phyloP scores from a whole-genome alignment of 129 eudicot species.

The Calendula officinalis region DNA sequence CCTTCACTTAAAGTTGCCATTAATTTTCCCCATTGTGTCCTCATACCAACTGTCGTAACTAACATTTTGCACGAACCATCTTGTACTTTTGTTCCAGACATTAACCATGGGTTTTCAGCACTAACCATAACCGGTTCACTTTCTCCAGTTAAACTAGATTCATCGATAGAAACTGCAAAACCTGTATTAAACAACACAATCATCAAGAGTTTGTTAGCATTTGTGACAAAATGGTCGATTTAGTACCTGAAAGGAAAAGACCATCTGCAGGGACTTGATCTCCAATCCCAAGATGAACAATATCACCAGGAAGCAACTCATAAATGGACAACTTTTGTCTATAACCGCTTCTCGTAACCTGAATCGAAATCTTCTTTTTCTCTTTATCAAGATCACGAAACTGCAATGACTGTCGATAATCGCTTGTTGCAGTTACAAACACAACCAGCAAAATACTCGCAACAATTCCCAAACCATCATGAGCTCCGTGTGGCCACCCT shows the following conservation, averaged over 20 bases:
- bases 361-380: slow-evolving; percentile 82
- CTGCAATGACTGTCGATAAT: slow-evolving; percentile 89
- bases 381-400: slow-evolving; percentile 88
- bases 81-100: slow-evolving; percentile 96
- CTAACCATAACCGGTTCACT: slow-evolving; percentile 86
- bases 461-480: slow-evolving; percentile 91
- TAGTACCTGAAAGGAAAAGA: slow-evolving; percentile 53
- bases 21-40: slow-evolving; percentile 98
- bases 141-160: slow-evolving; percentile 93
- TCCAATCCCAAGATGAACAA: slow-evolving; percentile 88
- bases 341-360: slow-evolving; percentile 78
- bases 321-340: slow-evolving; percentile 85
- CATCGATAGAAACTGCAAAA: slow-evolving; percentile 80
- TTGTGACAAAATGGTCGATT: too few relatives aligned
- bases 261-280: slow-evolving; percentile 99
- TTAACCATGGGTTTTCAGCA: slow-evolving; percentile 72
- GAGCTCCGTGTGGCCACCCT: slow-evolving; percentile 97
- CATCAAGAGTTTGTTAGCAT: too few relatives aligned
- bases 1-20: slow-evolving; percentile 98
- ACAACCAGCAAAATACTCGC: slow-evolving; percentile 88
- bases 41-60: slow-evolving; percentile 90
- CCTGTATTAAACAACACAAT: slow-evolving; percentile 3
- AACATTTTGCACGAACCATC: slow-evolving; percentile 98
- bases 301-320: slow-evolving; percentile 79
- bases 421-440: slow-evolving; percentile 91